A percentile compares a stretch with the other conserved stretches of the same genome.
These are phyloP conservation scores for Sclerotinia minor DNA, from an alignment of 2,329 filamentous ascomycete genomes.

Conservation along the genomic window DNA sequence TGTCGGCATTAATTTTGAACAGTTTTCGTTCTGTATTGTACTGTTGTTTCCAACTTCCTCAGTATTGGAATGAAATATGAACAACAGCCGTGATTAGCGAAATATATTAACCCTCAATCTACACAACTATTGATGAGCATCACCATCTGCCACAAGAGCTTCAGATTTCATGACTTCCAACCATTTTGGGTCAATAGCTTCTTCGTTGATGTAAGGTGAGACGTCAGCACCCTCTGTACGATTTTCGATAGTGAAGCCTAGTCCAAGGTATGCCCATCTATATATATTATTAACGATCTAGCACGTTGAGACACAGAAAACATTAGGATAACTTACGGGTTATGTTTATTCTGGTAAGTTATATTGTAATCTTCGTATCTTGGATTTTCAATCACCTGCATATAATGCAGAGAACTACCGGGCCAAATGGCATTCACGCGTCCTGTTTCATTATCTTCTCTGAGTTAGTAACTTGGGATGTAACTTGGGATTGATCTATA, in stretches of 20 bases:
- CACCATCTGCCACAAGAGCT: neutral
- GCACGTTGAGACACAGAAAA: no score
- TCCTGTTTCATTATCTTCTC: slow-evolving; percentile 47
- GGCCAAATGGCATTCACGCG: slow-evolving; percentile 52
- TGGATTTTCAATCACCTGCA: slow-evolving; percentile 45
- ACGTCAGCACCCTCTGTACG: slow-evolving; percentile 18
- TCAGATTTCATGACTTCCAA: slow-evolving; percentile 14
- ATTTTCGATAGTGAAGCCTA: slow-evolving; percentile 11
- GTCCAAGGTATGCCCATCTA: slow-evolving; percentile 25
- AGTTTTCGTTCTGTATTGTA: no score
- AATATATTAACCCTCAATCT: neutral
- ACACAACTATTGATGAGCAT: neutral
- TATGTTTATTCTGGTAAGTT: slow-evolving; percentile 41
- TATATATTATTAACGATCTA: neutral
- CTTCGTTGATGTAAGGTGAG: slow-evolving; percentile 19
- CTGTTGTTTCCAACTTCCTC: no score
- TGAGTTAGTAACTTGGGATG: neutral
- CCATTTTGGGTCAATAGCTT: slow-evolving; percentile 17
- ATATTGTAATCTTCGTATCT: slow-evolving; percentile 50
- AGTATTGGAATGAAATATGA: neutral
- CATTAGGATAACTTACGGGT: neutral
- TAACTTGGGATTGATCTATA: no score
- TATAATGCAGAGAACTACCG: slow-evolving; percentile 52
- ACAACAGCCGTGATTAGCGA: neutral
- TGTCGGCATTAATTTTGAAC: neutral